Evolutionary conservation across 768 basidiomycete species (phyloP).

Genomic region (Lentinula guzmanii): DNA sequence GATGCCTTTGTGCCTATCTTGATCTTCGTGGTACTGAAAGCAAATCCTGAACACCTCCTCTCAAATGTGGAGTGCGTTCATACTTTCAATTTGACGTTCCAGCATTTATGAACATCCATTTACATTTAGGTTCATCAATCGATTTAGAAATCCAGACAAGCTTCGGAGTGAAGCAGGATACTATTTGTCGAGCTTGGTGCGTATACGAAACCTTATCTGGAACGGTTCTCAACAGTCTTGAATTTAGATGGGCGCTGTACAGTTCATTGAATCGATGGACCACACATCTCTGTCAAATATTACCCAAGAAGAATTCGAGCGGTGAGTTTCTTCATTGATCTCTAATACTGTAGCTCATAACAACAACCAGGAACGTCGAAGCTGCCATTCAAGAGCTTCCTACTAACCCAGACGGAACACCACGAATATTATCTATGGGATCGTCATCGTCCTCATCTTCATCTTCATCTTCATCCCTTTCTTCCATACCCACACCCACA

Average conservation of each 20-base stretch:
- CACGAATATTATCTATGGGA: conserved; percentile 11
- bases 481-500: not conserved
- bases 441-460: conserved; percentile 25
- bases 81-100: not conserved
- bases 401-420: conserved; percentile 15
- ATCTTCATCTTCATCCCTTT: conserved; percentile 7
- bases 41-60: conserved; percentile 89
- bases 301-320: conserved; percentile 88
- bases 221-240: not conserved
- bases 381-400: conserved; percentile 46
- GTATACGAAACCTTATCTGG: conserved; percentile 15
- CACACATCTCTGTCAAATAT: conserved; percentile 92
- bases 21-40: conserved; percentile 88
- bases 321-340: conserved; percentile 27
- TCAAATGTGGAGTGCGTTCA: conserved; percentile 87
- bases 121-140: conserved; percentile 77
- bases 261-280: conserved; percentile 98
- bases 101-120: not conserved
- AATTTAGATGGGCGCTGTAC: conserved; percentile 86
- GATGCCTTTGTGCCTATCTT: conserved; percentile 94
- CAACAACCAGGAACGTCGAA: conserved; percentile 41
- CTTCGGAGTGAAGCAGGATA: conserved; percentile 95
- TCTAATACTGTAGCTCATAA: not conserved
- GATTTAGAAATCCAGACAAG: conserved; percentile 86
- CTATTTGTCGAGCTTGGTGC: conserved; percentile 90